These are phyloP conservation scores for Citrus reticulata DNA, from an alignment of 345 rosid genomes.

Conservation along the genomic window DNA sequence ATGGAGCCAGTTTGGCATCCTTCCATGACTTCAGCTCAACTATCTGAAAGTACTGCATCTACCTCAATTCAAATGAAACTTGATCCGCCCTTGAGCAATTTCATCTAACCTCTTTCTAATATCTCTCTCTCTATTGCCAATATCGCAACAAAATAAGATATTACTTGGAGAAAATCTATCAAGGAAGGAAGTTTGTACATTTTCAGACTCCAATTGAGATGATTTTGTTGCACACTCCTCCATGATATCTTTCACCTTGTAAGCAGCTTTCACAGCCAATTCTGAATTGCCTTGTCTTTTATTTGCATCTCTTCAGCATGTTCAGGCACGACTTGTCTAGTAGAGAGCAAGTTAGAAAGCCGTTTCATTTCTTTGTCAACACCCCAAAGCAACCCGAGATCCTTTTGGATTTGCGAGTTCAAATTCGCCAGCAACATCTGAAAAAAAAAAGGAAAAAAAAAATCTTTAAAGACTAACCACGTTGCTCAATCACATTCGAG, in stretches of 20 bases:
- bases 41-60: neutral
- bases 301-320: neutral
- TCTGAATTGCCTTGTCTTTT: neutral
- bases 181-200: too few relatives aligned
- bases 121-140: neutral
- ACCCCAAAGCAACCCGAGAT: constrained; percentile 1
- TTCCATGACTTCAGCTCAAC: neutral
- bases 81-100: neutral
- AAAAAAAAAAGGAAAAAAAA: neutral
- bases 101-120: constrained; percentile 1
- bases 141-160: neutral
- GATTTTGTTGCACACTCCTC: neutral
- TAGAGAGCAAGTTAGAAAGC: neutral
- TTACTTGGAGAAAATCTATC: neutral
- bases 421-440: neutral
- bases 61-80: constrained; percentile 5
- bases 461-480: neutral
- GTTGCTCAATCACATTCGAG: too few relatives aligned
- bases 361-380: neutral
- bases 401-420: neutral
- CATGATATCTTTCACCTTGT: neutral
- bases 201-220: neutral
- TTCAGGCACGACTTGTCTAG: neutral
- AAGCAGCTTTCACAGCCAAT: constrained; percentile 1
- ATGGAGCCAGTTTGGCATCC: constrained; percentile 11